Conservation (phyloP, 2,329 filamentous ascomycete genomes). For the Stagonosporopsis chrysanthemi region DNA sequence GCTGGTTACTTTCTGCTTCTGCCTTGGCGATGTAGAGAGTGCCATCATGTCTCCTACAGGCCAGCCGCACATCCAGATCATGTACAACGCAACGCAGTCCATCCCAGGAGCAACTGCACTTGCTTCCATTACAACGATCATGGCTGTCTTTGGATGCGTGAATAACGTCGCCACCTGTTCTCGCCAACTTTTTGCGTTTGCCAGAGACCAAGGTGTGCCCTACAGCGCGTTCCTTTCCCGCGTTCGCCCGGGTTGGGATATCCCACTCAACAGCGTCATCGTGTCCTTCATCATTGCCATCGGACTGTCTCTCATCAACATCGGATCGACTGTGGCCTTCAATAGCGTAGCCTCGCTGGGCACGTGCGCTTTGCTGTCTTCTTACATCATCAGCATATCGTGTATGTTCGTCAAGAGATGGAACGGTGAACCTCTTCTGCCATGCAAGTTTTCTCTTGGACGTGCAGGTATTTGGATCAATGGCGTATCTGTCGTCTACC, state of each 20-base stretch:
- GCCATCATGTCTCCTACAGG: conserved; percentile 1
- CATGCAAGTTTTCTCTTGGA: conserved; percentile 50
- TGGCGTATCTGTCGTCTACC: conserved; percentile 49
- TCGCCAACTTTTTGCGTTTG: conserved; percentile 46
- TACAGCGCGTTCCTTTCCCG: conserved; percentile 21
- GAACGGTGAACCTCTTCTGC: conserved; percentile 52
- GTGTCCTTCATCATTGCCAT: conserved; percentile 53
- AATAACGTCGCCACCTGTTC: conserved; percentile 40
- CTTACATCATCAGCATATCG: conserved; percentile 53
- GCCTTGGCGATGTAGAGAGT: conserved; percentile 2
- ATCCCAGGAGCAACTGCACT: conserved; percentile 29
- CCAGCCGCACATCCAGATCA: conserved; percentile 12
- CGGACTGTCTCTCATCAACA: conserved; percentile 25
- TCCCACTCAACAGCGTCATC: conserved; percentile 56
- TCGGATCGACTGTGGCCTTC: conserved; percentile 1
- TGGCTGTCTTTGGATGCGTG: conserved; percentile 37
- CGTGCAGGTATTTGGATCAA: conserved; percentile 55
- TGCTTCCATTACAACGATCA: conserved; percentile 35
- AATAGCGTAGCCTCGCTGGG: conserved; percentile 37
- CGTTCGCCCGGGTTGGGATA: conserved; percentile 33
- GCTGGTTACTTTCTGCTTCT: conserved; percentile 26
- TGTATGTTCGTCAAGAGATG: conserved; percentile 57
- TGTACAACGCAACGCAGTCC: conserved; percentile 23
- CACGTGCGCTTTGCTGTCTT: conserved; percentile 34
- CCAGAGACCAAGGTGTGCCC: conserved; percentile 38